These are phyloP conservation scores for Clavaria fumosa DNA, from an alignment of 768 basidiomycete genomes.

Conservation along the genomic window DNA sequence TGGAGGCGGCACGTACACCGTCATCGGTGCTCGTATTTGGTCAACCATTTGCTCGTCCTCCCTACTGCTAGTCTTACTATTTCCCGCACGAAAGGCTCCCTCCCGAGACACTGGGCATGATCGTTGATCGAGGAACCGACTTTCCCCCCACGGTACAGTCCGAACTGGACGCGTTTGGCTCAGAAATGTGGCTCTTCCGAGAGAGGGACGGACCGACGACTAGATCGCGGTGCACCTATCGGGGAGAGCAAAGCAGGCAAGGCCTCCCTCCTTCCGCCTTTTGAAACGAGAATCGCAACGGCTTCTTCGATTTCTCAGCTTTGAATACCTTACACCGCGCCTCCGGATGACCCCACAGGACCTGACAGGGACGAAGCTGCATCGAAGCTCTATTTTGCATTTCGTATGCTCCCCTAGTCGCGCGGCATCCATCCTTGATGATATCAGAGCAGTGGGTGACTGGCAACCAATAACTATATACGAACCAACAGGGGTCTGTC, in stretches of 20 bases:
- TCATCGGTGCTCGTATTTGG: constrained; percentile 75
- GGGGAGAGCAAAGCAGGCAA: constrained; percentile 58
- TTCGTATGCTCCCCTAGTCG: constrained; percentile 76
- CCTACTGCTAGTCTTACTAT: background rate
- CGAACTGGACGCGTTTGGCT: constrained; percentile 44
- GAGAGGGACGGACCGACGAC: constrained; percentile 47
- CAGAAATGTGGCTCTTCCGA: constrained; percentile 67
- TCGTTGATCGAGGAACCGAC: constrained; percentile 69
- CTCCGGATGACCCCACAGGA: constrained; percentile 60
- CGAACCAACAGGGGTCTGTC: constrained; percentile 73
- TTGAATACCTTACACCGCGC: constrained; percentile 62
- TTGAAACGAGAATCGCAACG: background rate
- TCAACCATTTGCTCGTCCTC: constrained; percentile 14
- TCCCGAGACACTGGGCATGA: constrained; percentile 54
- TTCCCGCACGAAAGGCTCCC: constrained; percentile 46
- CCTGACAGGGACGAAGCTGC: constrained; percentile 37
- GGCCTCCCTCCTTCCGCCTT: constrained; percentile 4
- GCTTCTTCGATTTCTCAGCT: constrained; percentile 35
- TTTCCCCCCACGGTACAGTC: constrained; percentile 47
- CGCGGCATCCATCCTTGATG: constrained; percentile 48
- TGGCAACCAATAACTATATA: constrained; percentile 64
- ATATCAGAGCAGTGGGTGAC: constrained; percentile 33
- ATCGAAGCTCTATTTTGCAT: constrained; percentile 42
- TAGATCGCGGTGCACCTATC: constrained; percentile 58
- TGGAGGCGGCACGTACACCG: constrained; percentile 75